Percentiles rank a stretch among this genome's conserved stretches.
Evolutionary conservation across 2,329 filamentous ascomycete genomes (phyloP).

Genomic region (Colletotrichum scovillei): DNA sequence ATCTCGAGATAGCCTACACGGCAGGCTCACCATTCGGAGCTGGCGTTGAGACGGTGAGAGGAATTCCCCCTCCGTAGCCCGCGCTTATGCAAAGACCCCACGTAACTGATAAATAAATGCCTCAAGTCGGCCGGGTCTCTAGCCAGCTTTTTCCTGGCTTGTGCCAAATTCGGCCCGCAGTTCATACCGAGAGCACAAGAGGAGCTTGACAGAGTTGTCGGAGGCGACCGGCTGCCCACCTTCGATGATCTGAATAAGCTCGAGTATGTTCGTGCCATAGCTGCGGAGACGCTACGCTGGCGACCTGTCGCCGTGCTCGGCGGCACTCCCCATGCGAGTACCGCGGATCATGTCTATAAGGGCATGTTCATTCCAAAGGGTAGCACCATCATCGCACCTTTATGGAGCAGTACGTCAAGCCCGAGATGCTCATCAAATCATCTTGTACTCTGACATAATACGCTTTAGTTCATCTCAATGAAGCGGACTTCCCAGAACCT

Average conservation of each 20-base stretch:
- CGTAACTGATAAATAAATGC: conserved; percentile 36
- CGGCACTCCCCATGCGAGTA: conserved; percentile 59
- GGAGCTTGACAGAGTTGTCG: conserved; percentile 52
- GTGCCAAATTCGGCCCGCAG: conserved; percentile 60
- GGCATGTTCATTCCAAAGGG: conserved; percentile 54
- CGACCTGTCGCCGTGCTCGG: conserved; percentile 52
- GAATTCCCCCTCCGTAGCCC: too few species aligned
- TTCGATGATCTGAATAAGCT: conserved; percentile 50
- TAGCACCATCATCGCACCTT: conserved; percentile 49
- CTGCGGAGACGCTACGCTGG: conserved; percentile 54
- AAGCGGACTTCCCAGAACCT: conserved; percentile 53
- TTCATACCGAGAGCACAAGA: conserved; percentile 56
- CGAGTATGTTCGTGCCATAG: conserved; percentile 49
- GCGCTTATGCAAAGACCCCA: background rate
- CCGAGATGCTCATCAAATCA: too few species aligned
- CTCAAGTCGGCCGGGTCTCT: conserved; percentile 59
- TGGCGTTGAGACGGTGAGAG: conserved; percentile 54
- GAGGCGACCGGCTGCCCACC: conserved; percentile 47
- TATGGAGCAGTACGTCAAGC: conserved; percentile 53
- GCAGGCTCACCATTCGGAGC: conserved; percentile 58
- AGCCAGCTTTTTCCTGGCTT: conserved; percentile 63
- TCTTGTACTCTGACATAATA: background rate
- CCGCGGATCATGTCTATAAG: conserved; percentile 51
- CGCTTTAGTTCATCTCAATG: conserved; percentile 51
- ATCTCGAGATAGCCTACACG: conserved; percentile 56